Percentiles rank a stretch among this genome's conserved stretches.
These are phyloP conservation scores for Acer saccharum DNA, from an alignment of 345 rosid species.

Conservation along the genomic window DNA sequence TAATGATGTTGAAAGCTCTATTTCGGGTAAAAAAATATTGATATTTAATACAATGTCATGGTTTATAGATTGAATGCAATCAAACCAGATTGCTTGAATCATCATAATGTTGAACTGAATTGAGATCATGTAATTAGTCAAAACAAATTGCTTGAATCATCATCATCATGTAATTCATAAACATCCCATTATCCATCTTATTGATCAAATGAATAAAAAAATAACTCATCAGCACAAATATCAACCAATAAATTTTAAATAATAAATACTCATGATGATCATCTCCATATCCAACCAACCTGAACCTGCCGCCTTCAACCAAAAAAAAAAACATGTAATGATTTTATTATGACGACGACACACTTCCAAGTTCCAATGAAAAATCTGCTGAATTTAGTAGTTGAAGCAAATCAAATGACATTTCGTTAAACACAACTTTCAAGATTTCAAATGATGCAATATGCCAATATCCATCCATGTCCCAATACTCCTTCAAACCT, in stretches of 20 bases:
- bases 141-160: too few species aligned
- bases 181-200: not conserved
- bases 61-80: not conserved
- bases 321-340: not conserved
- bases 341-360: not conserved
- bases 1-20: not conserved
- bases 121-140: too few species aligned
- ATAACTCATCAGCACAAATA: too few species aligned
- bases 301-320: too few species aligned
- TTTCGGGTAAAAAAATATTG: not conserved
- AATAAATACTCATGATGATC: too few species aligned
- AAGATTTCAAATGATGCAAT: conserved; percentile 9
- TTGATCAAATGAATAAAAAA: too few species aligned
- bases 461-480: not conserved
- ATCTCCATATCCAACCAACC: too few species aligned
- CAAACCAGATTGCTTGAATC: not conserved
- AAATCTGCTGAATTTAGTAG: not conserved
- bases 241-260: too few species aligned
- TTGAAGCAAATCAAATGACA: conserved; percentile 2
- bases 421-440: conserved; percentile 8
- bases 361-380: conserved; percentile 5
- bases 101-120: not conserved
- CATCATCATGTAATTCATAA: too few species aligned
- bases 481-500: not conserved
- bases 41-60: not conserved